Evolutionary conservation across 352 stramenopile genomes (phyloP), one percentile per base, ranked within the genome.

Genomic region (Elongisporangium senticosum): DNA sequence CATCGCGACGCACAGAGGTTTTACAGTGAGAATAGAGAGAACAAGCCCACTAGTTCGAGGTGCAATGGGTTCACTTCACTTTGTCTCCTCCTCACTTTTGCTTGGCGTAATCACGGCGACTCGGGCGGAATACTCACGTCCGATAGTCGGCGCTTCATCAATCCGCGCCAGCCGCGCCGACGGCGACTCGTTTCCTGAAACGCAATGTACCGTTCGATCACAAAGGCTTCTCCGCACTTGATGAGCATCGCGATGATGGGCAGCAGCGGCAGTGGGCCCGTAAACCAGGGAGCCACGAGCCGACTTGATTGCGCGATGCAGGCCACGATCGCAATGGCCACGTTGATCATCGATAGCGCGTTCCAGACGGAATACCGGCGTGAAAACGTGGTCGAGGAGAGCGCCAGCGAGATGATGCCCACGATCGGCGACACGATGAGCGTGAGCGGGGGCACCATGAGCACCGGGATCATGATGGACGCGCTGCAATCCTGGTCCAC

Each of bases 71-170:
- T 43, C 33, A 43, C 33, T 10, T 43, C 33, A 43, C 33, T 43
- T 10, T 43, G 7, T 10, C 11, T 10, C 11, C 33, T 1, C 13
- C 13, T 39, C 24, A 33, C 4, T 39, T 7, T 8, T 8, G n/a
- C 28, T 6, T 17, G 33, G 33, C 33, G 33, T 43, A 43, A 43
- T 43, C 33, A 89, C 15, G 79, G 79, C 0, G 79, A 87, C 53
- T 89, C 79, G 24, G 77, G 72, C 8, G 79, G 77, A 53, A 89
- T 80, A 53, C 80, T 90, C 48, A 81, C 77, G 57, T 93, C 83
- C 54, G 83, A 93, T 8, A 90, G 62, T 22, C 83, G 75, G 21
- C 83, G 83, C 65, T 93, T 93, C 83, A 90, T 90, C 49, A 93
- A 79, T 47, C 83, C 83, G 40, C 83, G 75, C 83, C 83, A 93